Evolutionary conservation across 129 eudicot genomes (phyloP), one percentile per base, ranked within the genome.

Genomic region (Arctium lappa): DNA sequence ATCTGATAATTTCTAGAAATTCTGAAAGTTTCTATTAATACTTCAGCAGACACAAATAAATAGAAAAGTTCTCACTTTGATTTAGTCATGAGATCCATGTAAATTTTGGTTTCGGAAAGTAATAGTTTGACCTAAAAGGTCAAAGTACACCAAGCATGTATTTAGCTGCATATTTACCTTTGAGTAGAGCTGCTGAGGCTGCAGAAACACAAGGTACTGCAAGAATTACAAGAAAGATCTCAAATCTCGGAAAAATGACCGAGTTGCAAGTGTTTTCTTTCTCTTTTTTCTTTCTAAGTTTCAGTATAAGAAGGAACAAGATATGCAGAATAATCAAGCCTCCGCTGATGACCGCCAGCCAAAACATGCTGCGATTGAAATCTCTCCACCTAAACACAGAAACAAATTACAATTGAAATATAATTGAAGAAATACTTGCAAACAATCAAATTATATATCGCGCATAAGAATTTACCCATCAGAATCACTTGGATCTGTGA

Each of bases 201-300:
- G 87, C 83, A 63, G 94, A 95, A 37, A 95, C 86, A 82, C 98
- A 93, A 83, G 99, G 99, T n/a, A 95, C 85, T 48, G 97, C 91
- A 62, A 95, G 97, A 81, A 95, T 89, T 29, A 88, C 83, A 12
- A 95, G 92, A 86, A 93, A 90, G 60, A 93, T 88, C 77, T 95
- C 98, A 34, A 93, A 95, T 87, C 99, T 87, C 66, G 97, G 95
- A 39, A 95, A 91, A 27, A 88, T 75, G 60, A 95, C 88, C 15
- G 95, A 91, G 77, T 89, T 93, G 48, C 86, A 88, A 73, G 82
- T 89, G 83, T 74, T 83, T 31, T 81, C 85, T 76, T 91, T 91
- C 69, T 85, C 90, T 76, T 77, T 89, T 50, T 77, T 85, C 88
- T 85, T 90, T 76, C 87, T 79, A 36, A 90, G 85, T 74, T 86